Conservation (phyloP, 2,329 filamentous ascomycete genomes). For the Penicillium sp. region DNA sequence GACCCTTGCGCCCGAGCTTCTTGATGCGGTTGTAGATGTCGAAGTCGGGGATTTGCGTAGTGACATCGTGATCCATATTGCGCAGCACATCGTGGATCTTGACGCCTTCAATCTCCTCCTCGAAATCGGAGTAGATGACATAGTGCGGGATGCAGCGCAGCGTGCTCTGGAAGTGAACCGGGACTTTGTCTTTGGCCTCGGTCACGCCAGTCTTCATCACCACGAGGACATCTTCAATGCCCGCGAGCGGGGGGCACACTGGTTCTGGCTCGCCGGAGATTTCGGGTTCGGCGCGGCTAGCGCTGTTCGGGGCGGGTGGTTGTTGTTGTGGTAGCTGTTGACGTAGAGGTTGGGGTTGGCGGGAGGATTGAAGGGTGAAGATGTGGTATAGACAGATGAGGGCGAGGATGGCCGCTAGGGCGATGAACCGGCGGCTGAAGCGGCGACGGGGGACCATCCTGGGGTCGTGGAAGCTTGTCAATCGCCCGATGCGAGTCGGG, state of each 20-base stretch:
- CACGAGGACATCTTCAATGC: slow-evolving; percentile 56
- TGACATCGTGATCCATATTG: slow-evolving; percentile 44
- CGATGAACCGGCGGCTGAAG: slow-evolving; percentile 39
- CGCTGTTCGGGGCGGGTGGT: slow-evolving; percentile 12
- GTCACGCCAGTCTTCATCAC: slow-evolving; percentile 61
- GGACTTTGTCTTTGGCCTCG: slow-evolving; percentile 57
- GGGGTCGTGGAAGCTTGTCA: slow-evolving; percentile 9
- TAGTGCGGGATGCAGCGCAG: slow-evolving; percentile 58
- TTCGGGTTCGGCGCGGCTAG: slow-evolving; percentile 3
- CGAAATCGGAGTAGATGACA: slow-evolving; percentile 61
- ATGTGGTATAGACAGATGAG: slow-evolving; percentile 58
- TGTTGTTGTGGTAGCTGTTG: background rate
- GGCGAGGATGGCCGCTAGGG: slow-evolving; percentile 59
- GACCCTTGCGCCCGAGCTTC: slow-evolving; percentile 45
- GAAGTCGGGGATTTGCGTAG: slow-evolving; percentile 50
- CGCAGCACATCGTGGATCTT: slow-evolving; percentile 54
- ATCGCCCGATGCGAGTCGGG: slow-evolving; percentile 9
- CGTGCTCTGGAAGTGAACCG: slow-evolving; percentile 56
- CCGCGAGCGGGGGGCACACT: slow-evolving; percentile 39
- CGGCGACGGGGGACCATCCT: slow-evolving; percentile 46
- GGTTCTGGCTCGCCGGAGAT: slow-evolving; percentile 18
- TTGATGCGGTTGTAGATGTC: slow-evolving; percentile 53
- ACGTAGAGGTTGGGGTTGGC: slow-evolving; percentile 40
- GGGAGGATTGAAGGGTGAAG: slow-evolving; percentile 60
- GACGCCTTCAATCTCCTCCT: slow-evolving; percentile 54